Base-by-base conservation (phyloP, 2,329 filamentous ascomycete species). In the Eutypella sp. region DNA sequence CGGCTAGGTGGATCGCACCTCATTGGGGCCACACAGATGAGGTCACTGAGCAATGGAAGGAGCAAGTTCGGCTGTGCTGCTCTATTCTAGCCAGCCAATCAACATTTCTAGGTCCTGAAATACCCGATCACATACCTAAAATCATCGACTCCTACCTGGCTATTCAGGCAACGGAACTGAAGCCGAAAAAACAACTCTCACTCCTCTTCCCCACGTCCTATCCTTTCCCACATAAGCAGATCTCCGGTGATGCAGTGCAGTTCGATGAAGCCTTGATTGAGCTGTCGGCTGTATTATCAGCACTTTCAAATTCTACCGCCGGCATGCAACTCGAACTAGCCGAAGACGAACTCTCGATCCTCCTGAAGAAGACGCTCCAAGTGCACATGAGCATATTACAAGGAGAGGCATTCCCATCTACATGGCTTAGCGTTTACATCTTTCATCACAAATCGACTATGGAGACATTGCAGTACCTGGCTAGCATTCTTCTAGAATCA, bases 391-490 rank as follows among this genome's bases (percentile, higher is more conserved):
- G 90, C 53, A 89, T 99, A 44, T 72, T 99, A 10, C 82, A 85
- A 47, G 90, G 90, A 55, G 88, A 95, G 59, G 89, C 93, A 0
- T 97, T 96, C 66, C 93, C 95, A 1, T 73, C 81, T 16, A 83
- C 80, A 48, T 99, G 93, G 95, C 74, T 99, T 38, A 97, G 91
- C 64, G 81, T 96, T 45, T 87, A 95, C 59, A 93, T 97, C 34
- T 93, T 88, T 66, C 88, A 96, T 60, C 89, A 96, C 69, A 89
- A 89, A 60, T 92, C 90, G 16, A 88, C 88, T 1, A 89, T 97
- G 77, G 83, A 82, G 46, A 89, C 85, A 7, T 71, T 99, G 27
- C 87, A 95, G 59, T 89, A 93, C 56, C 72, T 97, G 8, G 85
- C 86, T 8, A 76, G 81, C 39, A 84, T 95, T 10, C 70, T 99